A percentile compares a stretch with the other conserved stretches of the same genome.
These are phyloP conservation scores for Albugo candida DNA, from an alignment of 352 stramenopile genomes.

Conservation along the genomic window DNA sequence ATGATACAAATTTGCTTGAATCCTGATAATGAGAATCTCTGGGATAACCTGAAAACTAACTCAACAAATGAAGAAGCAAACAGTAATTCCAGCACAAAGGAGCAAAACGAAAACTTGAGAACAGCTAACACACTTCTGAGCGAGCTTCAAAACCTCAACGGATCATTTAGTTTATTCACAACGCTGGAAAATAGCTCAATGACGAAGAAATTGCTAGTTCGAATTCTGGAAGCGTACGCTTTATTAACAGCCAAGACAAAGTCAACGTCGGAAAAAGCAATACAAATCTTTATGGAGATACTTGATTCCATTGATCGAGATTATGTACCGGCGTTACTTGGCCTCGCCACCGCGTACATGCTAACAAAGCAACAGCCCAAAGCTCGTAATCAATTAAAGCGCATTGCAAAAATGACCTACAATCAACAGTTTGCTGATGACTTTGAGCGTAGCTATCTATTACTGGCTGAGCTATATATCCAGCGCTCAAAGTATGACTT, in stretches of 20 bases:
- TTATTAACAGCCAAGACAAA: slow-evolving; percentile 64
- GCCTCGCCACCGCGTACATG: slow-evolving; percentile 81
- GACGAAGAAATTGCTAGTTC: slow-evolving; percentile 34
- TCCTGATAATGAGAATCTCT: slow-evolving; percentile 84
- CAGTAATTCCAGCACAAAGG: slow-evolving; percentile 38
- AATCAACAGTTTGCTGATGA: slow-evolving; percentile 76
- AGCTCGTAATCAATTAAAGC: slow-evolving; percentile 87
- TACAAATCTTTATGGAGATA: slow-evolving; percentile 81
- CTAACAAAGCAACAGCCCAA: slow-evolving; percentile 83
- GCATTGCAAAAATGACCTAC: slow-evolving; percentile 87
- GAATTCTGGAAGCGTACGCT: slow-evolving; percentile 76
- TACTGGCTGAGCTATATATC: slow-evolving; percentile 89
- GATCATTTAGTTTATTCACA: neutral
- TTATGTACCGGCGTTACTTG: slow-evolving; percentile 82
- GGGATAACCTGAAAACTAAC: slow-evolving; percentile 28
- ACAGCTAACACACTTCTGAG: slow-evolving; percentile 78
- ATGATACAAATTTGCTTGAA: slow-evolving; percentile 92
- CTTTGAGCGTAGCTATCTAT: slow-evolving; percentile 85
- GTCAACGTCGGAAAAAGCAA: slow-evolving; percentile 73
- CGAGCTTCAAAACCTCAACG: slow-evolving; percentile 32
- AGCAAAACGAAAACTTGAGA: slow-evolving; percentile 62
- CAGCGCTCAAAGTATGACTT: slow-evolving; percentile 83
- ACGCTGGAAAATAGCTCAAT: slow-evolving; percentile 8
- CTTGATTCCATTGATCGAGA: slow-evolving; percentile 72
- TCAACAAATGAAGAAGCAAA: slow-evolving; percentile 9